Base-by-base conservation (phyloP, 495 filamentous ascomycete genomes). In the Aspergillus egyptiacus region DNA sequence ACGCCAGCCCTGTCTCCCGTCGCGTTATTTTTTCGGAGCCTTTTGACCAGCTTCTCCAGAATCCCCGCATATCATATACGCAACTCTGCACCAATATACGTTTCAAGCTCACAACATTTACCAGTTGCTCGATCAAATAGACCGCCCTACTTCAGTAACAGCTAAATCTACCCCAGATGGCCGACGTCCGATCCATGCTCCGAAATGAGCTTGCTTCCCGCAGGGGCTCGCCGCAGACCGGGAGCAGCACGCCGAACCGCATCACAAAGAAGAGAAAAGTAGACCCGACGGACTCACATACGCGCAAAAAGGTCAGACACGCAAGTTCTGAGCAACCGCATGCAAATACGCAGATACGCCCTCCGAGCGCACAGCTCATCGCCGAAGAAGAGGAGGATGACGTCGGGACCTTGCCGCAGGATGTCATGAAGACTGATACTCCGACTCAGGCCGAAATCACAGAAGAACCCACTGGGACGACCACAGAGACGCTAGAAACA, bases 161-260 rank as follows among this genome's bases (percentile, higher is more conserved):
- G 24, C 14, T 7, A 6, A 36, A 6, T 5, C 31, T 28, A 35
- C 22, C 32, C 20, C 53, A n/a, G 44, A 95, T 95, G 89, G 80
- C 89, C 52, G 88, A 95, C 61, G 84, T 90, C 13, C 85, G 89
- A 35, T 80, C 87, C 15, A 75, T 95, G 14, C 79, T 95, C 36
- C 84, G 88, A 55, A 85, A 80, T 62, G 87, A 95, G 67, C 84
- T 89, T 58, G 82, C 80, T 41, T 78, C 82, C 38, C 83, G 89
- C 53, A 80, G 85, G 57, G 83, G 88, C 51, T 75, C 79, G 24
- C 58, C 61, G 27, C 61, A 59, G 60, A 64, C 59, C 49, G 63
- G 65, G 42, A 71, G 55, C 50, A 64, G 55, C 9, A 41, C 53
- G 45, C 61, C 66, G 39, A 69, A 66, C 42, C 70, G 70, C 13